These are phyloP conservation scores for Croton laevigatus DNA, from an alignment of 441 rosid species.

Conservation along the genomic window DNA sequence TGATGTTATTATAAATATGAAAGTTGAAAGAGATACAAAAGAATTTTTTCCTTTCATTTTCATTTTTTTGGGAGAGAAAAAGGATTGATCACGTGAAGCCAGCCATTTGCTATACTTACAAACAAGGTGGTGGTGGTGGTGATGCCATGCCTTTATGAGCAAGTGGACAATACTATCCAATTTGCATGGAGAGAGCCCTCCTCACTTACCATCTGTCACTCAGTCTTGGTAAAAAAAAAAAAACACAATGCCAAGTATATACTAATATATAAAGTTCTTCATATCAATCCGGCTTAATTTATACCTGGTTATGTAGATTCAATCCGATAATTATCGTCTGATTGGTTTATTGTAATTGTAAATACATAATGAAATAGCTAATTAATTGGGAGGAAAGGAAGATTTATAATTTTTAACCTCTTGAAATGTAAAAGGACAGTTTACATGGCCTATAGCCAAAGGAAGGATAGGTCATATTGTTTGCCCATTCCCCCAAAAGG, in stretches of 20 bases:
- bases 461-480: constrained; percentile 13
- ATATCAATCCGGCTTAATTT: too few species aligned
- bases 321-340: too few species aligned
- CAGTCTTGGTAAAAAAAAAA: background rate
- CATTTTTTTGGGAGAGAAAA: background rate
- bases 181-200: constrained; percentile 14
- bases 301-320: too few species aligned
- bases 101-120: constrained; percentile 15
- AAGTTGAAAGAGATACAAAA: background rate
- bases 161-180: constrained; percentile 20
- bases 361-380: background rate
- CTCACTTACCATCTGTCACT: background rate
- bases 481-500: constrained; percentile 11
- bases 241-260: background rate
- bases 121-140: constrained; percentile 6
- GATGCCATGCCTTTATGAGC: constrained; percentile 2
- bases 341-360: too few species aligned
- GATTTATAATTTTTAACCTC: background rate
- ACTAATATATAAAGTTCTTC: too few species aligned
- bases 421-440: constrained; percentile 10
- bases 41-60: background rate
- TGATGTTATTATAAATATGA: background rate
- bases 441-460: background rate
- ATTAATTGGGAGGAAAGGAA: background rate
- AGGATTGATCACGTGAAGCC: constrained; percentile 20